These are phyloP conservation scores for Neurospora sp. DNA, from an alignment of 495 filamentous ascomycete genomes.

Conservation along the genomic window DNA sequence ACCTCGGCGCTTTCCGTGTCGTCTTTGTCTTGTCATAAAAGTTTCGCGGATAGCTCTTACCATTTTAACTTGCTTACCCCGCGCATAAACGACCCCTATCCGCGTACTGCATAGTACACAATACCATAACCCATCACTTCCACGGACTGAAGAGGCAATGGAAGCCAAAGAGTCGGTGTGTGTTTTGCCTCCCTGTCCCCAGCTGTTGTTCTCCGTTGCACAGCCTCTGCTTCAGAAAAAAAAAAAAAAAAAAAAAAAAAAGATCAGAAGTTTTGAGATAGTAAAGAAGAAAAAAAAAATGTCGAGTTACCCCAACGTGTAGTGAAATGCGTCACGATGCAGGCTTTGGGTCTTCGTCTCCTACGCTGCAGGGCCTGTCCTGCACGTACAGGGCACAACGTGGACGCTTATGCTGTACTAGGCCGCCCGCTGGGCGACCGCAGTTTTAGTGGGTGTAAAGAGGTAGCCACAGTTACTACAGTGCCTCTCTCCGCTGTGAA, in stretches of 20 bases:
- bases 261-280: background rate
- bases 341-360: background rate
- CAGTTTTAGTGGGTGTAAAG: background rate
- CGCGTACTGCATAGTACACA: background rate
- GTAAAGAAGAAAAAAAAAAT: background rate
- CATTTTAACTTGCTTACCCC: background rate
- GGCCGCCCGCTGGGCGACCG: background rate
- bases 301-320: background rate
- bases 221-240: background rate
- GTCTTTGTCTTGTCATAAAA: background rate
- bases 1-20: background rate
- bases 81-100: background rate
- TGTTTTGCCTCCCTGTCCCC: background rate
- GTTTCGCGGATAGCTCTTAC: background rate
- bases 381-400: background rate
- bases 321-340: background rate
- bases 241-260: no score
- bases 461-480: background rate
- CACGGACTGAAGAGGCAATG: conserved; percentile 1
- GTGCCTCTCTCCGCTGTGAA: background rate
- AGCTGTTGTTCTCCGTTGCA: background rate
- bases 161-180: conserved; percentile 6
- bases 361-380: background rate
- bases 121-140: background rate
- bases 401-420: background rate